Evolutionary conservation across 2,329 filamentous ascomycete species (phyloP), one percentile per base, ranked within the genome.

Genomic region (Diplodia mutila): DNA sequence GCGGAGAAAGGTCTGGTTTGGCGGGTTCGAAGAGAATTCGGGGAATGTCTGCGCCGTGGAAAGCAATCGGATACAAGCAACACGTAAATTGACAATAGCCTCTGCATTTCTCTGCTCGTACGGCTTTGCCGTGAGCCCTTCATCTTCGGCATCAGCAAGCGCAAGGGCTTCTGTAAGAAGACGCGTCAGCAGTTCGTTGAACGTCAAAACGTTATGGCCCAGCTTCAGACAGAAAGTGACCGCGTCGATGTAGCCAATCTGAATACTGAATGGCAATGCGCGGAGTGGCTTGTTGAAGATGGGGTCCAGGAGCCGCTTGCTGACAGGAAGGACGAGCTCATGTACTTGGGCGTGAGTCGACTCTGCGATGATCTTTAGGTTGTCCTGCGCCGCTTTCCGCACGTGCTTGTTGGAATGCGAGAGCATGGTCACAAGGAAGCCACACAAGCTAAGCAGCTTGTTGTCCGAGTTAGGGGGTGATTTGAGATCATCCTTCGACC

Each of bases 161-260:
- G 94, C 95, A 49, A 99, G 84, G 6, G 94, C 96, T 80, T 99
- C 95, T 87, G 96, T 91, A 69, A 99, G 85, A 51, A 99, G 83
- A 53, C 95, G 88, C 72, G 95, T 97, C 29, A 98, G 85, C 70
- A 94, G 89, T 61, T 98, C 94, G 71, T 97, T 95, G 77, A 98
- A 97, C 8, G 90, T 88, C 29, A 99, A 89, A 74, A 97, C 94
- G 71, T 95, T 91, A 59, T 90, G 89, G 77, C 96, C 94, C 59
- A 99, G 85, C 67, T 90, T 90, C 82, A 99, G 87, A 75, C 96
- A 96, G 79, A 96, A 99, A 0, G 93, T 97, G 75, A 99, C 93
- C 0, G 95, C 95, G 77, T 99, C 96, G 72, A 99, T 97, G 75
- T 97, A 98, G 4, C 95, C 96, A 72, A 99, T 99, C 80, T 99